These are phyloP conservation scores for Lactarius quietus DNA, from an alignment of 768 basidiomycete species.

Conservation along the genomic window DNA sequence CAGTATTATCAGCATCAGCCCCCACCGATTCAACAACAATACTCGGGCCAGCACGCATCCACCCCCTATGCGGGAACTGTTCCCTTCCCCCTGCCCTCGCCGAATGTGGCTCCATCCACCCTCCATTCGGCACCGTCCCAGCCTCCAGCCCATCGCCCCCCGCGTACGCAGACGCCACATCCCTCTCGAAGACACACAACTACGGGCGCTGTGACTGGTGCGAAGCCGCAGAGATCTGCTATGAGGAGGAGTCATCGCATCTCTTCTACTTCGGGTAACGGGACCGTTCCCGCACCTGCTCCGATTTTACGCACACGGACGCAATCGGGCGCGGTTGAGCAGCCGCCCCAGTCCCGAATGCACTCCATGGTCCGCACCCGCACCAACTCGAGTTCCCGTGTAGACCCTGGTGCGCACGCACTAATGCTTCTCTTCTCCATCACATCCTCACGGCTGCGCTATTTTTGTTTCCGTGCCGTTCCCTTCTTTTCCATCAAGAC, in stretches of 20 bases:
- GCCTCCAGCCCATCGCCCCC: constrained; percentile 3
- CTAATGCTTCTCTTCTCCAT: not conserved
- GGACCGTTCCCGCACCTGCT: constrained; percentile 28
- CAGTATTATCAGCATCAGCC: constrained; percentile 24
- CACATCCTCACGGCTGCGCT: constrained; percentile 5
- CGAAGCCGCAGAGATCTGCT: constrained; percentile 48
- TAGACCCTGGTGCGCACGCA: constrained; percentile 30
- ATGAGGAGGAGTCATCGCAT: constrained; percentile 50
- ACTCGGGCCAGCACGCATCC: constrained; percentile 22
- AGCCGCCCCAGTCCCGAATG: constrained; percentile 22
- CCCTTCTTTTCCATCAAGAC: constrained; percentile 38
- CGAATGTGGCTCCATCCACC: constrained; percentile 3
- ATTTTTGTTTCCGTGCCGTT: not conserved
- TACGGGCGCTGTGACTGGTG: constrained; percentile 19
- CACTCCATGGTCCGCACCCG: constrained; percentile 35
- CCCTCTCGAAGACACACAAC: constrained; percentile 38
- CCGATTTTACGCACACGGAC: constrained; percentile 37
- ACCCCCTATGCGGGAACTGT: constrained; percentile 9
- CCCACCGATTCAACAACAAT: constrained; percentile 25
- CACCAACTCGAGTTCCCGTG: constrained; percentile 34
- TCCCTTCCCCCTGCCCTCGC: constrained; percentile 22
- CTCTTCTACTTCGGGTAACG: not conserved
- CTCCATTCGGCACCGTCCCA: constrained; percentile 17
- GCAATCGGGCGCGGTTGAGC: constrained; percentile 38
- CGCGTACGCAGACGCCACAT: constrained; percentile 30